Base-by-base conservation (phyloP, 352 stramenopile species). In the Phytophthora tubulina region DNA sequence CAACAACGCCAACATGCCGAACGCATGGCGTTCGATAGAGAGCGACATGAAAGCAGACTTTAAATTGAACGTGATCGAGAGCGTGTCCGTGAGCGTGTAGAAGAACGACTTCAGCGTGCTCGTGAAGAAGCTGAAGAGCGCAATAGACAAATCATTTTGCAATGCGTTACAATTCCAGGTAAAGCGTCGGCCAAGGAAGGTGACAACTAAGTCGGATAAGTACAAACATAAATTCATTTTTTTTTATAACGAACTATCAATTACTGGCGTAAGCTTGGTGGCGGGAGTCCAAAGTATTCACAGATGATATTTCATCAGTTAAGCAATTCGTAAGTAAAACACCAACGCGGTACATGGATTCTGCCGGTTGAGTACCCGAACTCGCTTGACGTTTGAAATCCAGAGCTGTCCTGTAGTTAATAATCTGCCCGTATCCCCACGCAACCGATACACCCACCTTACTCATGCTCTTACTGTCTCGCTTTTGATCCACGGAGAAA, bases 381-480 rank as follows among this genome's bases (percentile, higher is more conserved):
- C 44, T 13, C 4, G 44, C 44, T 11, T 50, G 44, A 14, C 44
- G 44, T 50, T 50, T 50, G n/a, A 50, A 50, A 27, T 50, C 44
- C 2, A 50, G 44, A 31, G 44, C 44, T 13, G 44, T 33, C 44
- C 44, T 30, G 9, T 32, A 50, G n/a, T 50, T 50, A 8, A 31
- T 27, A 27, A 50, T n/a, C 10, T 50, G 44, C 30, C 44, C 44
- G 17, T 50, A 50, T 11, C 44, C n/a, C 44, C 44, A 50, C 21
- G 21, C 44, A 21, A 50, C 44, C 10, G 44, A 50, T 32, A 50
- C 9, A 27, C 44, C 14, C 15, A 50, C 44, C 9, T 50, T 50
- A 39, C 44, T 50, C 44, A 50, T 50, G 17, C 44, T 50, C 44
- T 50, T 50, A 14, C 31, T 50, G n/a, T 30, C 44, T 11, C n/a